Base-by-base conservation (phyloP, 2,329 filamentous ascomycete genomes). In the Cladosporium sp. region DNA sequence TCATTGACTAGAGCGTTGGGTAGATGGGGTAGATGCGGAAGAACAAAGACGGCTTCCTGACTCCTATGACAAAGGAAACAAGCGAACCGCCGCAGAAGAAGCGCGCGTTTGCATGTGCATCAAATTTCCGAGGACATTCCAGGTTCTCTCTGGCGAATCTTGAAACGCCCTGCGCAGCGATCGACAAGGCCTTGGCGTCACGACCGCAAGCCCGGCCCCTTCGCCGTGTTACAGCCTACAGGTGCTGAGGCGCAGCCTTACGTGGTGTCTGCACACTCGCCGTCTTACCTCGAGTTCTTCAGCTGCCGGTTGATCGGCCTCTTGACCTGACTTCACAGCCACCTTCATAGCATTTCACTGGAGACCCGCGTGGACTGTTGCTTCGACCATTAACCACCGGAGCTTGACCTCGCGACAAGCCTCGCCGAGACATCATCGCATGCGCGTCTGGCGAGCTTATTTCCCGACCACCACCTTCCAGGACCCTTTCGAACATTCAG, bases 391-490 rank as follows among this genome's bases (percentile, higher is more conserved):
- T 22, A 45, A 25, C 42, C 17, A 19, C 45, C 28, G 22, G 45
- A 50, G 47, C 47, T 50, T 51, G 19, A 37, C 34, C n/a, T 28
- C 8, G 49, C 36, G 42, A 56, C 54, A 56, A 56, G 54, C 54
- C 28, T 56, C 36, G 54, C 54, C 54, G 42, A 56, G 54, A 56
- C 34, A 38, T 34, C 30, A 34, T 34, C 30, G 30, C 30, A 34
- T 34, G 30, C 52, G 52, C 39, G 36, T 47, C 15, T 28, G 14
- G 22, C 40, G 30, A 56, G 54, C 54, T 56, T 56, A 49, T 56
- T 28, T n/a, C 19, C 30, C 42, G 19, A 15, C 36, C n/a, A 12
- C 15, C 28, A 47, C 45, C 22, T 34, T 40, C 52, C 43, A 55
- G 36, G 40, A 50, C 47, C 47, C 28, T 20, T 14, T 47, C 22